Percentiles rank a stretch among this genome's conserved stretches.
phyloP scores from a whole-genome alignment of 78 protist species.

The Dictyostelium brefeldianum region DNA sequence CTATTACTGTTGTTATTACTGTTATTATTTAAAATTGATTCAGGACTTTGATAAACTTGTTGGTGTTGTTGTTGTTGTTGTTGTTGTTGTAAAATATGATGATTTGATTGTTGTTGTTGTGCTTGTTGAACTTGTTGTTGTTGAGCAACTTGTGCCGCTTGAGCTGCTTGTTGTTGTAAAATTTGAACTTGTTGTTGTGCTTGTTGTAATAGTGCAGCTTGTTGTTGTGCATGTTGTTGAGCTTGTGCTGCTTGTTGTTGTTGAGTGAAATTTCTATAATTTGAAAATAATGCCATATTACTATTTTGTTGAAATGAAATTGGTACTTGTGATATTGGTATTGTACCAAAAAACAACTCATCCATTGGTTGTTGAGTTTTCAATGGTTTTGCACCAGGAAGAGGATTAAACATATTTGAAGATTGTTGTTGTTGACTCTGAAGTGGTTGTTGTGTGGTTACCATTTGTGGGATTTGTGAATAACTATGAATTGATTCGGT shows the following conservation, averaged over 20 bases:
- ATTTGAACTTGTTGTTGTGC: background rate
- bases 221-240: slow-evolving; percentile 26
- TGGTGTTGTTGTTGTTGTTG: background rate
- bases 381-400: background rate
- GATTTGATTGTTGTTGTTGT: background rate
- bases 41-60: background rate
- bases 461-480: background rate
- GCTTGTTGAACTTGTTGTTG: background rate
- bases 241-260: background rate
- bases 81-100: background rate
- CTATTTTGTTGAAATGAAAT: slow-evolving; percentile 14
- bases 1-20: no score
- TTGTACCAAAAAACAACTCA: slow-evolving; percentile 27
- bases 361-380: slow-evolving; percentile 7
- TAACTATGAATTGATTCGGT: background rate
- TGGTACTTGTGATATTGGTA: slow-evolving; percentile 10
- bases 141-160: background rate
- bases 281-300: background rate
- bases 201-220: background rate
- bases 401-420: background rate
- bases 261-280: background rate
- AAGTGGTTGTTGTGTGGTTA: background rate
- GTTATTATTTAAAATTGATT: background rate
- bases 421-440: background rate
- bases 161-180: background rate